Percentiles rank a stretch among this genome's conserved stretches.
These are phyloP conservation scores for Fennellomyces sp. DNA, from an alignment of 371 early-diverging fungal genomes.

Conservation along the genomic window DNA sequence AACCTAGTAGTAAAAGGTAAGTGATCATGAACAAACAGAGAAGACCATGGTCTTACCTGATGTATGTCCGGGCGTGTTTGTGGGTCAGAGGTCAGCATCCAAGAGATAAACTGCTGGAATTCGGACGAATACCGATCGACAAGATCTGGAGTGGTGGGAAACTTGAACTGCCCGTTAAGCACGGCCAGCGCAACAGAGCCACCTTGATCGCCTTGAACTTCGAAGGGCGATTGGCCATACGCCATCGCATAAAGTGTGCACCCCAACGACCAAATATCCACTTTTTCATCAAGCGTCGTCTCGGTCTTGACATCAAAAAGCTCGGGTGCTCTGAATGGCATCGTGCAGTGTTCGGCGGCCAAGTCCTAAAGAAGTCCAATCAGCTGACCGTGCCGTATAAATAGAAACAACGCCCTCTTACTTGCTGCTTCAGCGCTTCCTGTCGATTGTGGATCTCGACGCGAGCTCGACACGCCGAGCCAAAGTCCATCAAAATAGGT, in stretches of 20 bases:
- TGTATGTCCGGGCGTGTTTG: conserved; percentile 67
- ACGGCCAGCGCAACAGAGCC: conserved; percentile 78
- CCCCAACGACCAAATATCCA: conserved; percentile 84
- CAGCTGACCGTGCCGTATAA: background rate
- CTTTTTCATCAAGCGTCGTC: conserved; percentile 64
- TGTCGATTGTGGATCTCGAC: conserved; percentile 60
- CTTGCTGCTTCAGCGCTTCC: conserved; percentile 69
- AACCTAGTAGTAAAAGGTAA: background rate
- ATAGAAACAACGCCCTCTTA: conserved; percentile 5
- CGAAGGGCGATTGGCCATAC: conserved; percentile 77
- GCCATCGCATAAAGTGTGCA: conserved; percentile 79
- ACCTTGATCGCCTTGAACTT: conserved; percentile 71
- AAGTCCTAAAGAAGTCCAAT: conserved; percentile 46
- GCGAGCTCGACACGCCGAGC: conserved; percentile 66
- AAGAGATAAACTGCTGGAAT: conserved; percentile 63
- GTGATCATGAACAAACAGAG: background rate
- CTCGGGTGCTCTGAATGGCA: conserved; percentile 84
- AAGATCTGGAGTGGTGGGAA: conserved; percentile 42
- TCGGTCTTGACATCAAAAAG: conserved; percentile 79
- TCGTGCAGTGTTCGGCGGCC: conserved; percentile 75
- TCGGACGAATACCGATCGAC: conserved; percentile 54
- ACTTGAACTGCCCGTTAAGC: conserved; percentile 63
- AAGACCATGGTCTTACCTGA: conserved; percentile 19
- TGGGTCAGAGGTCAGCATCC: conserved; percentile 71
- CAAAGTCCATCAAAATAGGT: conserved; percentile 81